Evolutionary conservation across 2,329 filamentous ascomycete species (phyloP).

Genomic region (Chrysoporthe deuterocubensis): DNA sequence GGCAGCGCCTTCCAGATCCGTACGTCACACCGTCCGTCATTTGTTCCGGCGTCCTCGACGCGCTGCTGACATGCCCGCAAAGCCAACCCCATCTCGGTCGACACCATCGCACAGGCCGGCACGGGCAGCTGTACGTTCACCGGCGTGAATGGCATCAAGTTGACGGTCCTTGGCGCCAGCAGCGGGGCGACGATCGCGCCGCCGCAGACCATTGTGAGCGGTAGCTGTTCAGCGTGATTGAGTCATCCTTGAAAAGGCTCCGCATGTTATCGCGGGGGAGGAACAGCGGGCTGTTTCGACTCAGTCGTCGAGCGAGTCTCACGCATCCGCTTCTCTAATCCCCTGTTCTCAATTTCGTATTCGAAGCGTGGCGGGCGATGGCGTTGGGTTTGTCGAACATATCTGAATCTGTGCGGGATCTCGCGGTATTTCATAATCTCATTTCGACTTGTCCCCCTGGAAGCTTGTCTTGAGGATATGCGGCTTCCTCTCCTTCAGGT

Average conservation of each 20-base stretch:
- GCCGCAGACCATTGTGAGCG: conserved; percentile 20
- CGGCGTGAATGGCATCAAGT: conserved; percentile 16
- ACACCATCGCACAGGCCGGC: conserved; percentile 22
- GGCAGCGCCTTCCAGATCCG: conserved; percentile 18
- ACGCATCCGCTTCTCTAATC: background rate
- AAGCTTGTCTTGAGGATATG: conserved; percentile 59
- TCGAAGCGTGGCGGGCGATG: background rate
- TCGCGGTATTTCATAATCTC: background rate
- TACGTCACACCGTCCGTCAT: background rate
- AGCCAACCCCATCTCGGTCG: conserved; percentile 24
- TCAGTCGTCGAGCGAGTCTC: background rate
- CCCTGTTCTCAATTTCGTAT: background rate
- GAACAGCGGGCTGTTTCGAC: conserved; percentile 5
- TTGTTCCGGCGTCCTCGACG: background rate
- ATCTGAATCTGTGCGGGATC: background rate
- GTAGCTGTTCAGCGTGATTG: conserved; percentile 11
- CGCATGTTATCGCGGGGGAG: background rate
- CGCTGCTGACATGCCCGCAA: background rate
- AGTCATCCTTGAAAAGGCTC: background rate
- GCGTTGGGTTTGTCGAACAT: background rate
- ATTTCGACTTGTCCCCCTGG: conserved; percentile 23
- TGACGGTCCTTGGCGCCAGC: conserved; percentile 14
- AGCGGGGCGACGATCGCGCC: conserved; percentile 23
- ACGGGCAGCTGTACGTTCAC: conserved; percentile 17
- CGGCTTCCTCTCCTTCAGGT: conserved; percentile 75